phyloP scores from a whole-genome alignment of 495 filamentous ascomycete genomes.

The Neurospora tetrasperma region DNA sequence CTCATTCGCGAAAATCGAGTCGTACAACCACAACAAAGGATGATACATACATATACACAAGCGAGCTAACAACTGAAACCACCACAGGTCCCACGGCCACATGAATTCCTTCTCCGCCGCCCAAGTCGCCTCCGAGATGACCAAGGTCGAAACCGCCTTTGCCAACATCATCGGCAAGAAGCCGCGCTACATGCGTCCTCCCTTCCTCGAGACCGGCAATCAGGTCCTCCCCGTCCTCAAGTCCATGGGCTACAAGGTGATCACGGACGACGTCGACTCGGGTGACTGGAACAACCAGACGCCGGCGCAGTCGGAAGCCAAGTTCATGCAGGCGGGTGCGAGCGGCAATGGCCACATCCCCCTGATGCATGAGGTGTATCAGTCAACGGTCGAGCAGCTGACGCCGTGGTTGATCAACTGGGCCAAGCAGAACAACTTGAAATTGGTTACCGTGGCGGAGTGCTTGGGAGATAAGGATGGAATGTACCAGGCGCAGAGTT shows the following conservation, averaged over 20 bases:
- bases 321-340: slow-evolving; percentile 35
- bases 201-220: slow-evolving; percentile 40
- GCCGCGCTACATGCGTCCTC: slow-evolving; percentile 44
- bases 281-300: slow-evolving; percentile 44
- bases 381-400: slow-evolving; percentile 35
- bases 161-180: slow-evolving; percentile 44
- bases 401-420: slow-evolving; percentile 44
- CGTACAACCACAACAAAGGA: no score
- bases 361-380: slow-evolving; percentile 46
- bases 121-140: slow-evolving; percentile 39
- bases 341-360: slow-evolving; percentile 42
- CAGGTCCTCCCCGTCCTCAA: slow-evolving; percentile 33
- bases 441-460: slow-evolving; percentile 46
- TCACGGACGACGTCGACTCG: slow-evolving; percentile 44
- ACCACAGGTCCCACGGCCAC: slow-evolving; percentile 28
- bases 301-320: slow-evolving; percentile 31
- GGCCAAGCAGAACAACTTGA: slow-evolving; percentile 40
- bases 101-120: slow-evolving; percentile 32
- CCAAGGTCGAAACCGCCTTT: slow-evolving; percentile 38
- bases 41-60: no score
- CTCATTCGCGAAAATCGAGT: no score
- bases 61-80: no score
- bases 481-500: slow-evolving; percentile 34
- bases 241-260: slow-evolving; percentile 41
- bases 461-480: slow-evolving; percentile 38